These are phyloP conservation scores for Malassezia obtusa DNA, from an alignment of 1,284 basidiomycete genomes.

Conservation along the genomic window DNA sequence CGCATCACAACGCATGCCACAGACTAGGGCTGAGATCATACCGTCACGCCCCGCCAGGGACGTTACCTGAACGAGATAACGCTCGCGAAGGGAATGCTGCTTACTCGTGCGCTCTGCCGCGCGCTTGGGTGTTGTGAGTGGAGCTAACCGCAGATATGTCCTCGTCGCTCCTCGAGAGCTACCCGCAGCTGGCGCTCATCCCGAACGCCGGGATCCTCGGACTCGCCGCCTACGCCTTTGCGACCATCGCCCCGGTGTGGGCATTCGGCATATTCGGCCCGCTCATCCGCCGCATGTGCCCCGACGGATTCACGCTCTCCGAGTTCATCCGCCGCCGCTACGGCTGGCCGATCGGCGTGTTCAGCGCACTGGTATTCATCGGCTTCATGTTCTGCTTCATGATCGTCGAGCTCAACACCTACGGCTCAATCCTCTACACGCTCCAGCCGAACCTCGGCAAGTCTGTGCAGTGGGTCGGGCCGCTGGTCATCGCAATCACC, in stretches of 20 bases:
- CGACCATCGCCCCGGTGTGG: conserved; percentile 43
- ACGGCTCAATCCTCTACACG: conserved; percentile 33
- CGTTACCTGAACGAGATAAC: conserved; percentile 48
- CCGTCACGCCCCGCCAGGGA: conserved; percentile 19
- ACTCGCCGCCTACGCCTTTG: conserved; percentile 40
- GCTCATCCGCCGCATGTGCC: conserved; percentile 37
- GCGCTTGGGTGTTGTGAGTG: not conserved
- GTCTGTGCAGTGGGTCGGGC: conserved; percentile 26
- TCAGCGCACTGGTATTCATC: conserved; percentile 40
- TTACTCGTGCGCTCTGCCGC: conserved; percentile 10
- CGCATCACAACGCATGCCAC: not conserved
- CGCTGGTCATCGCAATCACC: conserved; percentile 41
- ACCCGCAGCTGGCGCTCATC: conserved; percentile 47
- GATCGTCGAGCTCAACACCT: conserved; percentile 47
- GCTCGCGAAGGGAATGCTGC: conserved; percentile 49
- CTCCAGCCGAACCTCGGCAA: conserved; percentile 30
- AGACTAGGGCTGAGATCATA: conserved; percentile 22
- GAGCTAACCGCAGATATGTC: conserved; percentile 39
- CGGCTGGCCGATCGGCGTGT: conserved; percentile 44
- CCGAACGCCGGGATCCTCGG: conserved; percentile 43
- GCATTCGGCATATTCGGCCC: conserved; percentile 46
- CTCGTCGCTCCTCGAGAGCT: conserved; percentile 43
- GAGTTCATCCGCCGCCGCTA: conserved; percentile 45
- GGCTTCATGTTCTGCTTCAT: conserved; percentile 49
- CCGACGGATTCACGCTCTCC: conserved; percentile 46